Conservation (phyloP, 352 stramenopile species). For the Phytophthora pini region DNA sequence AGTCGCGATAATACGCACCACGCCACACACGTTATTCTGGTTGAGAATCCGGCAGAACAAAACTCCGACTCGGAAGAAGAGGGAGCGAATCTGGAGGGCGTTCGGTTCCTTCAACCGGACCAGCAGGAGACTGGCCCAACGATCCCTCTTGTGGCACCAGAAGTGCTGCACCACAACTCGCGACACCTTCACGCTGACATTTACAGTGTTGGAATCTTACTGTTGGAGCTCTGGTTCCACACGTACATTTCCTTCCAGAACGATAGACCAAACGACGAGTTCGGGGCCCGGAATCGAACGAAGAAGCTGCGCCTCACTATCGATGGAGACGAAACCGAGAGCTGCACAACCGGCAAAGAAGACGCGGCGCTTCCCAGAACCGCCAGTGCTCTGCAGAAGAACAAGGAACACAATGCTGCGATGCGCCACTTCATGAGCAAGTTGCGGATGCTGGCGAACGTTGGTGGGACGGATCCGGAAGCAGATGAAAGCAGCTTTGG, state of each 20-base stretch:
- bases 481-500: slow-evolving; percentile 53
- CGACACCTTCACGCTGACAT: slow-evolving; percentile 54
- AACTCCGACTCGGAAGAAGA: slow-evolving; percentile 36
- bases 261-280: slow-evolving; percentile 21
- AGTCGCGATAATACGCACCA: slow-evolving; percentile 34
- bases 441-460: slow-evolving; percentile 46
- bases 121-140: slow-evolving; percentile 22
- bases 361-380: slow-evolving; percentile 25
- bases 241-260: slow-evolving; percentile 50
- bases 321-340: slow-evolving; percentile 17
- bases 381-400: slow-evolving; percentile 29
- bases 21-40: slow-evolving; percentile 27
- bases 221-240: slow-evolving; percentile 67
- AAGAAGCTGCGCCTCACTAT: slow-evolving; percentile 27
- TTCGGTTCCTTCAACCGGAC: slow-evolving; percentile 43
- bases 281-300: slow-evolving; percentile 14
- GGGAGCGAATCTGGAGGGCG: slow-evolving; percentile 35
- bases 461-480: slow-evolving; percentile 32
- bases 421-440: slow-evolving; percentile 63
- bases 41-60: slow-evolving; percentile 10
- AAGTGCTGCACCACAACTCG: slow-evolving; percentile 47
- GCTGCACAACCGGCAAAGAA: slow-evolving; percentile 14
- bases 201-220: slow-evolving; percentile 63
- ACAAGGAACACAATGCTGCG: slow-evolving; percentile 43
- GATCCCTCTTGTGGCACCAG: slow-evolving; percentile 54